phyloP scores from a whole-genome alignment of 495 filamentous ascomycete species.

The Penicillium alfredii region DNA sequence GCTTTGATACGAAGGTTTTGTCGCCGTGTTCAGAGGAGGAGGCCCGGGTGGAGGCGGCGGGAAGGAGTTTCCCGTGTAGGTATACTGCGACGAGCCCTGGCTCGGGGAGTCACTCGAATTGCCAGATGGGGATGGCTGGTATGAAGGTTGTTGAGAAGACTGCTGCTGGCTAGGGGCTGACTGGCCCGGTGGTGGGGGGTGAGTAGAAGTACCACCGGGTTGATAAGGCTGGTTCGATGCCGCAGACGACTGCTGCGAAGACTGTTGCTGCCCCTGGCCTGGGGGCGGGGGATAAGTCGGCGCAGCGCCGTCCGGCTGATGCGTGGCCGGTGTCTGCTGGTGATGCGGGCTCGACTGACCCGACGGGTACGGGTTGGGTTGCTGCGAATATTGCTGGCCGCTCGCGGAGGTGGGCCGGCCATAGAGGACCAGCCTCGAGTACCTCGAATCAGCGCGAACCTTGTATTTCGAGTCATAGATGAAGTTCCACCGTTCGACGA shows the following conservation, averaged over 20 bases:
- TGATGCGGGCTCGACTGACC: slow-evolving; percentile 12
- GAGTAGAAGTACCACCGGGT: slow-evolving; percentile 4
- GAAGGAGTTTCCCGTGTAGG: slow-evolving; percentile 39
- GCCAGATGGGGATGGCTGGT: slow-evolving; percentile 1
- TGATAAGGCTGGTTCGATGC: not conserved
- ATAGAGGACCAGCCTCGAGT: slow-evolving; percentile 45
- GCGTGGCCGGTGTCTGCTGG: slow-evolving; percentile 8
- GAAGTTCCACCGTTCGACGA: slow-evolving; percentile 88
- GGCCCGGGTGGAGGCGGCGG: slow-evolving; percentile 39
- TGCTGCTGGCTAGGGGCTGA: slow-evolving; percentile 1
- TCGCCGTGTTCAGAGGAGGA: slow-evolving; percentile 24
- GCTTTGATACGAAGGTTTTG: slow-evolving; percentile 19
- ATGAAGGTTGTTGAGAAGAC: not conserved
- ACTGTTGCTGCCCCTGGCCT: slow-evolving; percentile 7
- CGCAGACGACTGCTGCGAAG: slow-evolving; percentile 3
- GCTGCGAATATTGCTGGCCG: slow-evolving; percentile 19
- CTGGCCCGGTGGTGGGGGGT: slow-evolving; percentile 5
- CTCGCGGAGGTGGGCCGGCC: slow-evolving; percentile 24
- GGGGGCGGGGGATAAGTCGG: not conserved
- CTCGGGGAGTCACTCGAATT: slow-evolving; percentile 5
- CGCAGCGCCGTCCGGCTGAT: slow-evolving; percentile 2
- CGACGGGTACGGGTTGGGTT: slow-evolving; percentile 13
- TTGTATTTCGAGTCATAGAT: slow-evolving; percentile 81
- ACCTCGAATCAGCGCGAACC: slow-evolving; percentile 56
- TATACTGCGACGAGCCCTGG: slow-evolving; percentile 20